Evolutionary conservation across 1,284 basidiomycete genomes (phyloP), one percentile per base, ranked within the genome.

Genomic region (Porogramme epimiltina): DNA sequence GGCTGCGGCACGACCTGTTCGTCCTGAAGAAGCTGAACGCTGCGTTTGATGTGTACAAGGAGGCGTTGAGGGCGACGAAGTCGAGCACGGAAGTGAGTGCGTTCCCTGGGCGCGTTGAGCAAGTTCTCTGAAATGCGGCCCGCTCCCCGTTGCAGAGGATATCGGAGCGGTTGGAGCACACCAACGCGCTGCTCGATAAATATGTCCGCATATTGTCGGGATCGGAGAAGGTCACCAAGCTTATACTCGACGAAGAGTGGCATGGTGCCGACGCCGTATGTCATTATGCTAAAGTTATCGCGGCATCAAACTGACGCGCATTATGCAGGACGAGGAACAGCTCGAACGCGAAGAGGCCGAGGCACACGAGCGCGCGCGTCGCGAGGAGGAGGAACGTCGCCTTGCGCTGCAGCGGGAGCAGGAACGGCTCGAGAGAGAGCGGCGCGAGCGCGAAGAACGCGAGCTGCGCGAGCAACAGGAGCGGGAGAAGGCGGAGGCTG

Each of bases 241-340:
- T 91, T 49, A 80, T 91, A 23, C 83, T 89, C 56, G 88, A 91
- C 64, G 84, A 89, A 55, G 72, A 80, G 52, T 91, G 86, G 85
- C 71, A 79, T 51, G 88, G 89, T 2, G 85, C 81, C 41, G 82
- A 86, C 54, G 79, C 73, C 43, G 88, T 89, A 64, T 68, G 83
- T 67, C 4, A 18, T 33, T 46, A 10, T 20, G 22, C n/a, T 5
- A 3, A 31, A 18, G 26, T 39, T 24, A 39, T 31, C n/a, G 28
- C 28, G 28, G 28, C 28, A 31, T 31, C n/a, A n/a, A n/a, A n/a
- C n/a, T n/a, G n/a, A n/a, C n/a, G 8, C 15, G 9, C n/a, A 16
- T 37, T 37, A 2, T 3, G 1, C 56, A 90, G 86, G 87, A 91
- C 47, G 81, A 85, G 51, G 76, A 75, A 36, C 56, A 67, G 5